Conservation (phyloP, 768 basidiomycete species). For the Hirschioporus abietinus region DNA sequence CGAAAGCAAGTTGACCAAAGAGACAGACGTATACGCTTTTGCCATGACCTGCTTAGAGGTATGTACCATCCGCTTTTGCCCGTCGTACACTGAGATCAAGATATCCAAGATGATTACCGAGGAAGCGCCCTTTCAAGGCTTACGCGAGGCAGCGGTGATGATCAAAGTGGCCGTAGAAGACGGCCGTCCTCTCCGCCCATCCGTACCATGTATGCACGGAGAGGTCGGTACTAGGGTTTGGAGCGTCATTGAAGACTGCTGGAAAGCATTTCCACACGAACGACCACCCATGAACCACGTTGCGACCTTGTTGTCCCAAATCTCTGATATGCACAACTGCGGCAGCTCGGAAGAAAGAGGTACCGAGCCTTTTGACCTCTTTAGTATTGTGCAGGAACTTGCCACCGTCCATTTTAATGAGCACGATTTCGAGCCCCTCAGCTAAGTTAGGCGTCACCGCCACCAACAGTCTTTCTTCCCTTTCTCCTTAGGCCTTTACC, state of each 20-base stretch:
- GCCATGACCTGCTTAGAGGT: conserved; percentile 16
- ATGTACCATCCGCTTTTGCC: neutral
- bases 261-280: neutral
- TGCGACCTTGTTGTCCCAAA: neutral
- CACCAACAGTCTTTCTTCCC: too few relatives aligned
- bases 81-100: neutral
- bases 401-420: neutral
- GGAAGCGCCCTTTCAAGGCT: neutral
- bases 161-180: neutral
- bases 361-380: neutral
- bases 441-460: too few relatives aligned
- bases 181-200: neutral
- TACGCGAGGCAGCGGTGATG: neutral
- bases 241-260: conserved; percentile 4
- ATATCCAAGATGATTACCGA: neutral
- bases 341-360: neutral
- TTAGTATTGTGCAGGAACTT: neutral
- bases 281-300: neutral
- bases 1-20: conserved; percentile 11
- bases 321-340: neutral
- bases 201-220: neutral
- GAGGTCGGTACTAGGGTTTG: neutral
- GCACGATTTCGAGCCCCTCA: neutral
- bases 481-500: too few relatives aligned
- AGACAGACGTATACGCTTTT: conserved; percentile 18